Evolutionary conservation across 257 asterid genomes (phyloP), one percentile per base, ranked within the genome.

Genomic region (Solanum microdontum): DNA sequence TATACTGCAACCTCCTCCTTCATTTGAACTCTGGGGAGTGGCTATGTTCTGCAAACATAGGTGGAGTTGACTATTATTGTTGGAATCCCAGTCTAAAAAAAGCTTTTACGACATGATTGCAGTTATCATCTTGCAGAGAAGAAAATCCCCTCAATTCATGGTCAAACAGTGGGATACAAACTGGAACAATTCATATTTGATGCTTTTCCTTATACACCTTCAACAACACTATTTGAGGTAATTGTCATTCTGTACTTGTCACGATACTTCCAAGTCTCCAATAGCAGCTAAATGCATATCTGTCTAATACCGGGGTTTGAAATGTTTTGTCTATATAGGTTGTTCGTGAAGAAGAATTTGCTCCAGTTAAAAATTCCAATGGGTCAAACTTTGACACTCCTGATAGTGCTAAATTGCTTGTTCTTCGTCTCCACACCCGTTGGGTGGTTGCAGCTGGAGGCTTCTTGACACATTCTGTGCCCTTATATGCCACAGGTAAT

Each of bases 381-480:
- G 99, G 99, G 69, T 91, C 99, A 86, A 94, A 97, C 86, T 94
- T 87, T 86, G 99, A 97, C 91, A 95, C 99, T 45, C 99, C 99
- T 69, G 99, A 97, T 88, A 97, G 98, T 91, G 98, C 98, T 86
- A 92, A 94, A 51, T 90, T 97, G 89, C 96, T 97, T 14, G 92
- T 97, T 88, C 99, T 97, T 84, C 98, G 98, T 86, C 95, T 95
- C 90, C 99, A 97, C 11, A 84, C 99, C 68, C 97, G 98, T 82
- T 97, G 99, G 99, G 99, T 97, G 85, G 93, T 93, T 90, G 98
- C 98, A 40, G 99, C 99, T 10, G 99, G 99, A 76, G 99, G 99
- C 82, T 97, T 97, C 93, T 90, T 97, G 93, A 97, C 99, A 84
- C 99, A 95, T 90, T 95, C 99, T 2, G 99, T 95, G 86, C 99